phyloP scores from a whole-genome alignment of 495 filamentous ascomycete genomes.

The Lasiosphaeris hirsuta region DNA sequence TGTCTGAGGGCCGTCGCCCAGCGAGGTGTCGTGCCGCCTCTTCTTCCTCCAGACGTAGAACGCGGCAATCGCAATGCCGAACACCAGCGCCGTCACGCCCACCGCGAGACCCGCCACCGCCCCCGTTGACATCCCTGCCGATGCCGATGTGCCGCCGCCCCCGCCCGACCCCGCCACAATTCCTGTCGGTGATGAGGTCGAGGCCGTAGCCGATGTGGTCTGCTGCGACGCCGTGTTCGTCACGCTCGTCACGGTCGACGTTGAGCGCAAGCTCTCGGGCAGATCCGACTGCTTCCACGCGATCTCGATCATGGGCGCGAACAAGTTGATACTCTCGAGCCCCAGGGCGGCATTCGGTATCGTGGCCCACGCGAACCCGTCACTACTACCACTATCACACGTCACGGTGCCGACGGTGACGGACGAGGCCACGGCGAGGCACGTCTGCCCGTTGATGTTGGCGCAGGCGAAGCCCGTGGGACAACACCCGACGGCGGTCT shows the following conservation, averaged over 20 bases:
- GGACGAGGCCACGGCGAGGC: constrained; percentile 12
- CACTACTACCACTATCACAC: constrained; percentile 13
- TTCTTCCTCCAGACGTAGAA: constrained; percentile 18
- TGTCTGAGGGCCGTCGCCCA: no score
- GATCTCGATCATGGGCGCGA: constrained; percentile 33
- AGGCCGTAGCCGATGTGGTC: neutral
- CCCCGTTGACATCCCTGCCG: constrained; percentile 6
- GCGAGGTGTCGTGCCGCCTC: neutral
- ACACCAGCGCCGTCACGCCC: constrained; percentile 8
- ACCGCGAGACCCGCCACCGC: constrained; percentile 24
- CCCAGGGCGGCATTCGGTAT: constrained; percentile 4
- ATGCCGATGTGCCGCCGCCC: neutral
- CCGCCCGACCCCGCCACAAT: neutral
- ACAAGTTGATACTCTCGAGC: constrained; percentile 14
- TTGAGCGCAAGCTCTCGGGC: neutral
- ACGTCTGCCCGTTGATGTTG: constrained; percentile 30
- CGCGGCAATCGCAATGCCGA: constrained; percentile 10
- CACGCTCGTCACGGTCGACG: neutral
- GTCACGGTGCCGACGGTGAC: constrained; percentile 17
- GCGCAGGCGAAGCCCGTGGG: constrained; percentile 24
- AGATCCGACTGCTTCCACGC: constrained; percentile 24
- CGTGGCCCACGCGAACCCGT: constrained; percentile 13
- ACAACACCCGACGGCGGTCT: constrained; percentile 35
- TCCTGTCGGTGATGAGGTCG: no score
- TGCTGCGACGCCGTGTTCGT: neutral